A percentile compares a stretch with the other conserved stretches of the same genome.
These are phyloP conservation scores for Tephrocybe sp. DNA, from an alignment of 768 basidiomycete genomes.

Conservation along the genomic window DNA sequence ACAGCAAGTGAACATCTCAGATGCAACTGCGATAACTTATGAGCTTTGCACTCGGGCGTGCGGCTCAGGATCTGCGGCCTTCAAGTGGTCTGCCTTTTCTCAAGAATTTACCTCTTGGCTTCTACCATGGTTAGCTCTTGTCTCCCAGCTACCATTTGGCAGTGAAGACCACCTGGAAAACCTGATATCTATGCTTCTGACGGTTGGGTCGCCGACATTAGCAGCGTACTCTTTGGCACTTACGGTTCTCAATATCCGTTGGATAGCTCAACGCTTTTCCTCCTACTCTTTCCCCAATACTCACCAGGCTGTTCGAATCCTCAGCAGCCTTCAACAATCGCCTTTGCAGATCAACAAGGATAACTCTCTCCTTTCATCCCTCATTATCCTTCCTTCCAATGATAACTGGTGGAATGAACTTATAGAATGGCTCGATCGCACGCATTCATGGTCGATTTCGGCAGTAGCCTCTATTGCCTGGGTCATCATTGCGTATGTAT, in stretches of 20 bases:
- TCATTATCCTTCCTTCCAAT: conserved; percentile 41
- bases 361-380: conserved; percentile 33
- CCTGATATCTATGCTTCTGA: conserved; percentile 39
- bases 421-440: conserved; percentile 27
- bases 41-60: conserved; percentile 28
- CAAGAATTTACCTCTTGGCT: conserved; percentile 46
- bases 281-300: conserved; percentile 29
- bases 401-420: conserved; percentile 41
- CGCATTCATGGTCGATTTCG: conserved; percentile 36
- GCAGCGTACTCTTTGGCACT: conserved; percentile 45
- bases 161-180: conserved; percentile 38
- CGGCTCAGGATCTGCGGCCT: conserved; percentile 23
- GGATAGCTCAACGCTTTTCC: conserved; percentile 35
- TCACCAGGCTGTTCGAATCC: conserved; percentile 28
- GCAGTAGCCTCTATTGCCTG: conserved; percentile 40
- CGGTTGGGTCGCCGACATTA: conserved; percentile 43
- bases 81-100: conserved; percentile 33
- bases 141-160: conserved; percentile 52
- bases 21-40: conserved; percentile 30
- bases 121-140: conserved; percentile 46
- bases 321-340: conserved; percentile 42
- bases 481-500: conserved; percentile 43
- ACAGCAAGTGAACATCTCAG: conserved; percentile 17
- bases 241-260: conserved; percentile 43
- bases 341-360: conserved; percentile 31